Evolutionary conservation across 352 stramenopile genomes (phyloP).

Genomic region (Lagenidium sp.): DNA sequence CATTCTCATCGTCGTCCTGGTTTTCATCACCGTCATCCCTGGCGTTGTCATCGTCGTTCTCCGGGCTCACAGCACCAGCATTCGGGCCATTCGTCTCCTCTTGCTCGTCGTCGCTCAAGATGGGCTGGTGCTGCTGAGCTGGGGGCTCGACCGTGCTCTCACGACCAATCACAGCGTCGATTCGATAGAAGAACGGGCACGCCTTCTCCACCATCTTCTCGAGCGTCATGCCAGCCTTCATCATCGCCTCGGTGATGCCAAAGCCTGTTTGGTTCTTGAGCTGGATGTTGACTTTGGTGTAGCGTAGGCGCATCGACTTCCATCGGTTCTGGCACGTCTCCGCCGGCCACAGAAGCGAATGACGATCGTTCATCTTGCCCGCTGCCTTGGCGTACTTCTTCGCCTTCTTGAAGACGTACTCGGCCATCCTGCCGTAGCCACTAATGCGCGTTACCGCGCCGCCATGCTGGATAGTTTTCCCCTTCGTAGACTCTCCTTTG

Average conservation of each 20-base stretch:
- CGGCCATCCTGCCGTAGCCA: slow-evolving; percentile 2
- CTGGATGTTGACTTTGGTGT: background rate
- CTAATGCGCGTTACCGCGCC: background rate
- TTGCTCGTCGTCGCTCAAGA: background rate
- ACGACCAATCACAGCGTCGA: background rate
- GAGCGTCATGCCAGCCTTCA: background rate
- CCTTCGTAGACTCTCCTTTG: slow-evolving; percentile 1
- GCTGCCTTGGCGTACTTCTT: background rate
- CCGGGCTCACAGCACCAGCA: background rate
- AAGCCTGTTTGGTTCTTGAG: background rate
- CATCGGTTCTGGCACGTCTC: slow-evolving; percentile 1
- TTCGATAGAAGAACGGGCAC: background rate
- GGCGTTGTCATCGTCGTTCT: background rate
- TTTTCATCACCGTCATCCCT: background rate
- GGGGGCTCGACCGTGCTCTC: background rate
- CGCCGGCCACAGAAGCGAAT: background rate
- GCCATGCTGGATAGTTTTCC: background rate
- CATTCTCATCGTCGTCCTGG: too few species aligned
- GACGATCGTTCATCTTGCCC: background rate
- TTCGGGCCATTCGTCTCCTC: too few species aligned
- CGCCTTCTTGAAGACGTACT: background rate
- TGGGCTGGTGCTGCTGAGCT: background rate
- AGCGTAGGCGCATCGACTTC: background rate
- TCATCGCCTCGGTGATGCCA: background rate
- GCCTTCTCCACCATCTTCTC: slow-evolving; percentile 1